A percentile compares a stretch with the other conserved stretches of the same genome.
Evolutionary conservation across 2,329 filamentous ascomycete genomes (phyloP).

Genomic region (Beauveria varroae): DNA sequence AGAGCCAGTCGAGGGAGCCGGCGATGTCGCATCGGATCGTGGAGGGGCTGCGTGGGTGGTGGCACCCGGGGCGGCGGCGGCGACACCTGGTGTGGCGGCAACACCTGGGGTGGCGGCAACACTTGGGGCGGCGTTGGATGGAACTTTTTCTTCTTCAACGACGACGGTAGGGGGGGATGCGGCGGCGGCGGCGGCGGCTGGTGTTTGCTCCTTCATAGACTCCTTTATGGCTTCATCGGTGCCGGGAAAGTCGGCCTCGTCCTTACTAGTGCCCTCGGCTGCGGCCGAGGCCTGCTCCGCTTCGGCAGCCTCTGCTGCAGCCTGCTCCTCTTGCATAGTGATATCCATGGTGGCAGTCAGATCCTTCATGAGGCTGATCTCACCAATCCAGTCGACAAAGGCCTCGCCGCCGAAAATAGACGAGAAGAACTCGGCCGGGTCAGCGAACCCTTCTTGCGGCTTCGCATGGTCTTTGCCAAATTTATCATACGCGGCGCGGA

Average conservation of each 20-base stretch:
- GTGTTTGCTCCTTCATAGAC: conserved; percentile 39
- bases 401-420: conserved; percentile 97
- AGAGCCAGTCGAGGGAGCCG: conserved; percentile 35
- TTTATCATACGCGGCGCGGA: conserved; percentile 92
- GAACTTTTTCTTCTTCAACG: conserved; percentile 31
- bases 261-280: conserved; percentile 31
- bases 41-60: conserved; percentile 18
- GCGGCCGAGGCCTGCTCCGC: conserved; percentile 46
- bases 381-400: conserved; percentile 93
- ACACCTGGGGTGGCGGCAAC: no score
- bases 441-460: conserved; percentile 86
- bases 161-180: conserved; percentile 31
- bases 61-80: conserved; percentile 12
- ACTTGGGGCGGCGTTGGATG: conserved; percentile 14
- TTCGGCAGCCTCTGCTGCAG: conserved; percentile 45
- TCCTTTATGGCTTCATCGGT: conserved; percentile 50
- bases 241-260: conserved; percentile 43
- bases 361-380: conserved; percentile 98
- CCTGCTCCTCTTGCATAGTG: conserved; percentile 73
- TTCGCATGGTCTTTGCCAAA: conserved; percentile 93
- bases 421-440: conserved; percentile 95
- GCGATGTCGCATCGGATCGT: conserved; percentile 29
- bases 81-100: conserved; percentile 7
- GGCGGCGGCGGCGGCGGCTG: conserved; percentile 21
- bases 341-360: conserved; percentile 98